Percentiles rank a stretch among this genome's conserved stretches.
phyloP scores from a whole-genome alignment of 768 basidiomycete genomes.

The Candolleomyces efflorescens region DNA sequence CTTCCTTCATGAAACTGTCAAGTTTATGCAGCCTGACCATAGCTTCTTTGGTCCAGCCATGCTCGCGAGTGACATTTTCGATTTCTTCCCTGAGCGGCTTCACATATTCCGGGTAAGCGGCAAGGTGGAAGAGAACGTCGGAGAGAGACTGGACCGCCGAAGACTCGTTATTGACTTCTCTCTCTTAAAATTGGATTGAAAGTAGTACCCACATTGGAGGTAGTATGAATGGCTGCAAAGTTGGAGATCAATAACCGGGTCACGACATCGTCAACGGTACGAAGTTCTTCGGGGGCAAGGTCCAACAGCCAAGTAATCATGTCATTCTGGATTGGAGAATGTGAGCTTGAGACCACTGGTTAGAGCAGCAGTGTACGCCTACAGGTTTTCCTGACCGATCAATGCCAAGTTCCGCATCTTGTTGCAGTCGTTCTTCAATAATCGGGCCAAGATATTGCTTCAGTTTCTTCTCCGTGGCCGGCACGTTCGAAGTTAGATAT shows the following conservation, averaged over 20 bases:
- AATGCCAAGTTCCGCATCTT: background rate
- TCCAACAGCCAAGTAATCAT: constrained; percentile 38
- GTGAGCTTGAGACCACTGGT: constrained; percentile 13
- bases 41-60: constrained; percentile 29
- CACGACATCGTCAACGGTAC: constrained; percentile 20
- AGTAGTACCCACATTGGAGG: constrained; percentile 26
- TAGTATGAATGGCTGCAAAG: constrained; percentile 26
- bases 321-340: constrained; percentile 29
- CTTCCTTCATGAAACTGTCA: constrained; percentile 38
- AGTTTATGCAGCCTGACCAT: constrained; percentile 34
- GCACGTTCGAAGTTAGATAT: background rate
- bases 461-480: background rate
- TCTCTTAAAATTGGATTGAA: background rate
- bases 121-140: constrained; percentile 28
- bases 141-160: constrained; percentile 24
- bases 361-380: background rate
- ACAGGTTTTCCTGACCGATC: background rate
- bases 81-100: constrained; percentile 36
- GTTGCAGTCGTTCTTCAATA: constrained; percentile 3
- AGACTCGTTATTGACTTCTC: background rate
- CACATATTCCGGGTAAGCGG: constrained; percentile 26
- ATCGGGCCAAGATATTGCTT: background rate
- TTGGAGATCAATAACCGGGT: constrained; percentile 26
- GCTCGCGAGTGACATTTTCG: constrained; percentile 23
- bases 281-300: constrained; percentile 18